Base-by-base conservation (phyloP, 1,284 basidiomycete species). In the Flammula alnicola region DNA sequence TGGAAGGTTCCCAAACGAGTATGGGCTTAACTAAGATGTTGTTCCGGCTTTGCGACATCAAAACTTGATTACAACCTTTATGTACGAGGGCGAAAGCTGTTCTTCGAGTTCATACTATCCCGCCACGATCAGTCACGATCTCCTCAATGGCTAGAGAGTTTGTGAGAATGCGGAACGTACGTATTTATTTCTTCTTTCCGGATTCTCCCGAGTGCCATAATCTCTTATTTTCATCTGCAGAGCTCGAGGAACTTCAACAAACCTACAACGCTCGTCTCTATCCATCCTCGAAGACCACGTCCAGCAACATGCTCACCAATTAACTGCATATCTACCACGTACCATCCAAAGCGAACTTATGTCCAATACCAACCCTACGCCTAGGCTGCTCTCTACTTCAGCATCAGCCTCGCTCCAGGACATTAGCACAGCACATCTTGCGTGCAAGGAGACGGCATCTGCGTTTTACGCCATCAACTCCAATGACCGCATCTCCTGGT, bases 171-270 rank as follows among this genome's bases (percentile, higher is more conserved):
- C n/a, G n/a, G n/a, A n/a, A n/a, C n/a, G n/a, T n/a, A n/a, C n/a
- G n/a, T n/a, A n/a, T n/a, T n/a, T n/a, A n/a, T n/a, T n/a, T n/a
- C n/a, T n/a, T n/a, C n/a, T n/a, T n/a, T n/a, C n/a, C n/a, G n/a
- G n/a, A n/a, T n/a, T n/a, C n/a, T n/a, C n/a, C n/a, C n/a, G n/a
- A n/a, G n/a, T n/a, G n/a, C n/a, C n/a, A n/a, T n/a, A n/a, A n/a
- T n/a, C n/a, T n/a, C n/a, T n/a, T n/a, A n/a, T n/a, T n/a, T n/a
- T 39, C 47, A n/a, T n/a, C n/a, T n/a, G 4, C 50, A 88, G 88
- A 80, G 55, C 75, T 95, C 43, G 91, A 86, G 60, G 76, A 80
- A 22, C 71, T 93, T 2, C 82, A 88, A 55, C 56, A 60, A 2
- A 77, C 74, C 2, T 88, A 92, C 61, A 67, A 56, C 62, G 2